Base-by-base conservation (phyloP, 495 filamentous ascomycete genomes). In the Friedmanniomyces simplex region DNA sequence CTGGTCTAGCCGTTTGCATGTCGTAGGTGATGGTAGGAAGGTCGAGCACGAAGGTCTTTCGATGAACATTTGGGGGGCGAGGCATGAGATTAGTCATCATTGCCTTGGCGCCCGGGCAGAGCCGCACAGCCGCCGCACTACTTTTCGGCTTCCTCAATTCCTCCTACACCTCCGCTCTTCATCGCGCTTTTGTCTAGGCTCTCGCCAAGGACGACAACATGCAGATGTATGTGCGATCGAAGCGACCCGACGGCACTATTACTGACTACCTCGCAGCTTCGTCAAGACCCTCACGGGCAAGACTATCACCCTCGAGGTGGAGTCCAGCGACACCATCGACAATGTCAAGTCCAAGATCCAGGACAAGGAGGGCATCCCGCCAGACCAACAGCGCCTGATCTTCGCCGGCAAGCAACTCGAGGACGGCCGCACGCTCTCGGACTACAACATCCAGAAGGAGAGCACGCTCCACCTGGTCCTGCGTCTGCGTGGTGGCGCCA, bases 381-480 rank as follows among this genome's bases (percentile, higher is more conserved):
- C 93, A n/a, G 93, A 97, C 78, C 94, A 99, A 75, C 94, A 99
- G 80, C 94, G 93, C 70, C 77, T 99, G 76, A 99, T 99, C 85
- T 99, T 97, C 78, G 93, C 93, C 68, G 93, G 93, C 73, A 99
- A 99, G 87, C 93, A 99, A 80, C 90, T 99, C 68, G 94, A 99
- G 79, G 93, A 99, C 67, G 93, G 93, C 72, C 94, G 94, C 67
- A 97, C 93, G 66, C 89, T 99, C 66, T 95, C 89, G 69, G 93
- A 99, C 77, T 99, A 99, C 88, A 97, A 97, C 83, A 99, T 99
- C 81, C 93, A 99, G 85, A 99, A 99, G 84, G 93, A 99, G 83
- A 91, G 87, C 63, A 99, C 93, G 71, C 89, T 99, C 61, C 93
- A 99, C 78, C 80, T 97, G 63, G 94, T 99, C 65, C 86, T 99